Conservation (phyloP, 805 yeast species). For the Hanseniaspora vineae region DNA sequence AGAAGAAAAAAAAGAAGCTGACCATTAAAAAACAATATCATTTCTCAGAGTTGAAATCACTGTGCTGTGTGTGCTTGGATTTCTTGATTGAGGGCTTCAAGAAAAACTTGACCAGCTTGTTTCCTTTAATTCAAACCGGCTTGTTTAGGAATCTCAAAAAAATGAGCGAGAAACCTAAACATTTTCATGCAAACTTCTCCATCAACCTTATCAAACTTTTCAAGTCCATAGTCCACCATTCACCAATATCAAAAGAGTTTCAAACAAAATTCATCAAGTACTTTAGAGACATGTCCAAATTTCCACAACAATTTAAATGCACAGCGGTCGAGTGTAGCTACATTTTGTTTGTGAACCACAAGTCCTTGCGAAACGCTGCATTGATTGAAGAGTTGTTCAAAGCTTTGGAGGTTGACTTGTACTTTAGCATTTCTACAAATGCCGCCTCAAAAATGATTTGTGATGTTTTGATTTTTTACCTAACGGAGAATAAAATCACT, state of each 20-base stretch:
- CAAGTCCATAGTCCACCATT: conserved; percentile 14
- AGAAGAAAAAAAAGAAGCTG: conserved; percentile 12
- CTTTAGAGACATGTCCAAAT: background rate
- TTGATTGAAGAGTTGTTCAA: conserved; percentile 4
- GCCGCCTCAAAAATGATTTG: background rate
- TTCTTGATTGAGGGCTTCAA: conserved; percentile 24
- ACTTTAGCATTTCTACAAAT: background rate
- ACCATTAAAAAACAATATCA: conserved; percentile 13
- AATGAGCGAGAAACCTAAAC: conserved; percentile 18
- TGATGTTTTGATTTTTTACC: background rate
- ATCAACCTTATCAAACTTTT: conserved; percentile 15
- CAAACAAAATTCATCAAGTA: conserved; percentile 7
- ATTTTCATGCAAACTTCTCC: conserved; percentile 20
- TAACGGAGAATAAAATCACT: conserved; percentile 7
- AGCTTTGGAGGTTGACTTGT: background rate
- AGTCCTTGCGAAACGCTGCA: background rate
- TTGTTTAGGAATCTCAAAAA: conserved; percentile 25
- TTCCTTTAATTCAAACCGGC: conserved; percentile 20
- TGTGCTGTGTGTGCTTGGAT: conserved; percentile 18
- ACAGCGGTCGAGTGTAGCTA: conserved; percentile 1
- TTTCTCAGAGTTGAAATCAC: conserved; percentile 17
- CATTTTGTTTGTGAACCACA: conserved; percentile 1
- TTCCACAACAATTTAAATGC: background rate
- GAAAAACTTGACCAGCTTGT: conserved; percentile 22
- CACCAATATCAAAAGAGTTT: conserved; percentile 1